phyloP scores from a whole-genome alignment of 202 grass and related monocot species.

The Panicum virgatum region DNA sequence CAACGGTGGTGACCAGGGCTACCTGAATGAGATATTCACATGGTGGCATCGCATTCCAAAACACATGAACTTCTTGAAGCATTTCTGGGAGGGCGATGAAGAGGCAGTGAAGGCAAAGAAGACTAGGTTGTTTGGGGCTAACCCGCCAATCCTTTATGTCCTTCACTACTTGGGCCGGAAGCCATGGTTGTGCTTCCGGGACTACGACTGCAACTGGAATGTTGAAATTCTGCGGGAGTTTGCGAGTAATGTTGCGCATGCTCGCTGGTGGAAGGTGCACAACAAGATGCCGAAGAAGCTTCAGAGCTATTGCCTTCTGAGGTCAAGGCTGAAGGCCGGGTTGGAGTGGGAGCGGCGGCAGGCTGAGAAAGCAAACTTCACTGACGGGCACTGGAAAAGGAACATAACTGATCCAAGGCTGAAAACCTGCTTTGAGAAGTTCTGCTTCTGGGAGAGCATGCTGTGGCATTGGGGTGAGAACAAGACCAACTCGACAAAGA shows the following conservation, averaged over 20 bases:
- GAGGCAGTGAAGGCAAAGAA: constrained; percentile 78
- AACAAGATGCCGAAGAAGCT: constrained; percentile 80
- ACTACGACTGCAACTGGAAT: constrained; percentile 98
- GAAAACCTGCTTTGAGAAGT: constrained; percentile 84
- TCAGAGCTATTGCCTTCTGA: constrained; percentile 76
- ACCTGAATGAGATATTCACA: constrained; percentile 94
- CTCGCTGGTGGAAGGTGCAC: constrained; percentile 83
- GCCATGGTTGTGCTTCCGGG: constrained; percentile 91
- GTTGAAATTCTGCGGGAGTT: constrained; percentile 60
- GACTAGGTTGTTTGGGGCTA: constrained; percentile 68
- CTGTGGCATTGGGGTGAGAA: constrained; percentile 91
- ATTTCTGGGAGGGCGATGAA: constrained; percentile 97
- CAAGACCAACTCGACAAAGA: constrained; percentile 51
- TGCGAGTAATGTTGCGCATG: constrained; percentile 81
- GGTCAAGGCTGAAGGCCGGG: constrained; percentile 78
- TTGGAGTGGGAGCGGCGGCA: constrained; percentile 83
- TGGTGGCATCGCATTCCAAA: constrained; percentile 93
- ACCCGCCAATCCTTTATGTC: constrained; percentile 71
- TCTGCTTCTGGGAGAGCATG: constrained; percentile 98
- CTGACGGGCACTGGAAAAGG: constrained; percentile 70
- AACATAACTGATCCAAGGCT: constrained; percentile 75
- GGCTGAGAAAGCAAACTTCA: constrained; percentile 72
- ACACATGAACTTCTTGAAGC: constrained; percentile 96
- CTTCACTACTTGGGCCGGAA: constrained; percentile 85
- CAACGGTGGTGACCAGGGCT: constrained; percentile 91